Percentiles rank a stretch among this genome's conserved stretches.
These are phyloP conservation scores for Lecanosticta acicola DNA, from an alignment of 2,329 filamentous ascomycete genomes.

Conservation along the genomic window DNA sequence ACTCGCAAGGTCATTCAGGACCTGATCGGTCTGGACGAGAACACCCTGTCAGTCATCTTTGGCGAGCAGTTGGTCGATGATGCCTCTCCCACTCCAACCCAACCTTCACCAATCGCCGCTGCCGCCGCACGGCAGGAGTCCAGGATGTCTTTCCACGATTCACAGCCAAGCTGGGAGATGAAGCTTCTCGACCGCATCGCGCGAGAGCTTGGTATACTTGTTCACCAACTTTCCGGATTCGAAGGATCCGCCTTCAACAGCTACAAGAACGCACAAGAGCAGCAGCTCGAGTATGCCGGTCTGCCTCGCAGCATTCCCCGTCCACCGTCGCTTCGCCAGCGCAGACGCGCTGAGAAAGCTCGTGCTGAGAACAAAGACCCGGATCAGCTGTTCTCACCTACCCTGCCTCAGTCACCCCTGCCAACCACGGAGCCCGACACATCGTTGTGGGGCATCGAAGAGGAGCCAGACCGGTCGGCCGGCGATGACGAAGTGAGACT, in stretches of 20 bases:
- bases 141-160: conserved; percentile 33
- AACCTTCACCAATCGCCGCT: conserved; percentile 29
- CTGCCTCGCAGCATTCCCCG: conserved; percentile 45
- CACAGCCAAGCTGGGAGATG: conserved; percentile 59
- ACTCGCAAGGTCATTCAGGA: conserved; percentile 83
- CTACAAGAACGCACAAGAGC: conserved; percentile 55
- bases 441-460: conserved; percentile 62
- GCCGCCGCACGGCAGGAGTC: conserved; percentile 27
- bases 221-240: conserved; percentile 77
- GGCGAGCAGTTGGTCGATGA: conserved; percentile 64
- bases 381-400: conserved; percentile 28
- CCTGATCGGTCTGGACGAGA: conserved; percentile 85
- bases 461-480: conserved; percentile 44
- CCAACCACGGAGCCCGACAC: conserved; percentile 43
- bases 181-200: conserved; percentile 78
- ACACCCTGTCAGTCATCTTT: conserved; percentile 75
- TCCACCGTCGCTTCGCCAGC: conserved; percentile 22
- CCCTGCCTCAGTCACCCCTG: conserved; percentile 28
- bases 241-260: conserved; percentile 77
- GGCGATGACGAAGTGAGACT: conserved; percentile 21
- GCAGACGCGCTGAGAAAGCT: conserved; percentile 20
- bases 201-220: conserved; percentile 75
- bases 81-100: conserved; percentile 29
- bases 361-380: conserved; percentile 12
- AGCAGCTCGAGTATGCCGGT: conserved; percentile 68